phyloP scores from a whole-genome alignment of 768 basidiomycete genomes.

The Suillus subaureus region DNA sequence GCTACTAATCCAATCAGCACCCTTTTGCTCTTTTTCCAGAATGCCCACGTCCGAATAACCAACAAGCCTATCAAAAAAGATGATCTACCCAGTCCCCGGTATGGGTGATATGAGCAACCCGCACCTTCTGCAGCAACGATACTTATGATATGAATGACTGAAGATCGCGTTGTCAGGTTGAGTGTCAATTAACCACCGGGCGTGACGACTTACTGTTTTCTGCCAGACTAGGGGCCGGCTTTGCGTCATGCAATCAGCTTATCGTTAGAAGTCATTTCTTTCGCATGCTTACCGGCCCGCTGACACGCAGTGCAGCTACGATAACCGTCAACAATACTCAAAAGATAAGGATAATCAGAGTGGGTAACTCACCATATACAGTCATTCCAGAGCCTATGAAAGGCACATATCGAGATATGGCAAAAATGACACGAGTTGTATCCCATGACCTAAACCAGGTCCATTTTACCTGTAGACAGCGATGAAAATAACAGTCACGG shows the following conservation, averaged over 20 bases:
- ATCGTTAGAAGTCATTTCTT: slow-evolving; percentile 2
- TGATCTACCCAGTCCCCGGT: not conserved
- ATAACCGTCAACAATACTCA: not conserved
- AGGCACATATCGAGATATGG: slow-evolving; percentile 24
- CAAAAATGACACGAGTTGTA: slow-evolving; percentile 17
- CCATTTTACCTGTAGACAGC: slow-evolving; percentile 16
- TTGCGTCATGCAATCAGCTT: not conserved
- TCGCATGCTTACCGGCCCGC: not conserved
- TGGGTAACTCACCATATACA: slow-evolving; percentile 15
- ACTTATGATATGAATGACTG: slow-evolving; percentile 12
- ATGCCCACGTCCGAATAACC: slow-evolving; percentile 22
- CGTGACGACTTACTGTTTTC: slow-evolving; percentile 15
- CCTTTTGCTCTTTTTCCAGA: slow-evolving; percentile 18
- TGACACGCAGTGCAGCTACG: slow-evolving; percentile 7
- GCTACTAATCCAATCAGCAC: slow-evolving; percentile 16
- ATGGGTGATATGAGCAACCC: not conserved
- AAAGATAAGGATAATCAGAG: slow-evolving; percentile 6
- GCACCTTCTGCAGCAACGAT: slow-evolving; percentile 14
- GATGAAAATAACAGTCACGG: not conserved
- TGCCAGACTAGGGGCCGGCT: slow-evolving; percentile 1
- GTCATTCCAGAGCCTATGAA: slow-evolving; percentile 17
- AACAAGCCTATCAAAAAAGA: slow-evolving; percentile 17
- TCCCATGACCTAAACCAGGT: slow-evolving; percentile 23
- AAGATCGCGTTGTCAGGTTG: not conserved
- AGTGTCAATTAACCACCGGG: not conserved